A percentile compares a stretch with the other conserved stretches of the same genome.
Conservation (phyloP, 495 filamentous ascomycete species). For the Neurospora sp. region DNA sequence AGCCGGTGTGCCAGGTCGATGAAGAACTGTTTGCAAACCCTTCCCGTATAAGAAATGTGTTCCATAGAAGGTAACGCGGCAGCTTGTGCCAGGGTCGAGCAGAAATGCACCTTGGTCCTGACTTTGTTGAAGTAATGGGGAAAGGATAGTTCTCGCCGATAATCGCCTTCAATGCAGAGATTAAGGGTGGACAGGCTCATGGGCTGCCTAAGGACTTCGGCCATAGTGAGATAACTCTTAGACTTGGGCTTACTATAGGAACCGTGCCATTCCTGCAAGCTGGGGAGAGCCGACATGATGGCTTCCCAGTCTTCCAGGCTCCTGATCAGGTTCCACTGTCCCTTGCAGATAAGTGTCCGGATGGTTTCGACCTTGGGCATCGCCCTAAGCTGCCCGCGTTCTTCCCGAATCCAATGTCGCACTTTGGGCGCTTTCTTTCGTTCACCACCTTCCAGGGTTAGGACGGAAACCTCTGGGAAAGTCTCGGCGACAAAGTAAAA, state of each 20-base stretch:
- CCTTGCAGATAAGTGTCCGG: conserved; percentile 57
- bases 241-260: conserved; percentile 60
- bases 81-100: conserved; percentile 42
- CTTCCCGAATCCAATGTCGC: conserved; percentile 39
- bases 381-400: conserved; percentile 8
- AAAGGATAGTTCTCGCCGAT: conserved; percentile 46
- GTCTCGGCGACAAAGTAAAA: conserved; percentile 47
- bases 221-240: conserved; percentile 57
- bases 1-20: conserved; percentile 38
- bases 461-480: conserved; percentile 50
- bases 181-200: conserved; percentile 48
- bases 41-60: conserved; percentile 56
- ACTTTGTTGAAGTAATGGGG: conserved; percentile 46
- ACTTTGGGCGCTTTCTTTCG: conserved; percentile 60
- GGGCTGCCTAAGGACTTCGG: conserved; percentile 43
- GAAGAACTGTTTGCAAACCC: conserved; percentile 49
- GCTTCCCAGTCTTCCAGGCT: conserved; percentile 51
- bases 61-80: conserved; percentile 47
- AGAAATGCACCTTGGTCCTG: conserved; percentile 44
- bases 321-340: conserved; percentile 67
- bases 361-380: conserved; percentile 27
- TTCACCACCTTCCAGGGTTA: conserved; percentile 70
- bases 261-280: conserved; percentile 59
- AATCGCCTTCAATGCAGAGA: conserved; percentile 58
- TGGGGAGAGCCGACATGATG: conserved; percentile 51